phyloP scores from a whole-genome alignment of 2,329 filamentous ascomycete genomes.

The Chaetomium strumarium region DNA sequence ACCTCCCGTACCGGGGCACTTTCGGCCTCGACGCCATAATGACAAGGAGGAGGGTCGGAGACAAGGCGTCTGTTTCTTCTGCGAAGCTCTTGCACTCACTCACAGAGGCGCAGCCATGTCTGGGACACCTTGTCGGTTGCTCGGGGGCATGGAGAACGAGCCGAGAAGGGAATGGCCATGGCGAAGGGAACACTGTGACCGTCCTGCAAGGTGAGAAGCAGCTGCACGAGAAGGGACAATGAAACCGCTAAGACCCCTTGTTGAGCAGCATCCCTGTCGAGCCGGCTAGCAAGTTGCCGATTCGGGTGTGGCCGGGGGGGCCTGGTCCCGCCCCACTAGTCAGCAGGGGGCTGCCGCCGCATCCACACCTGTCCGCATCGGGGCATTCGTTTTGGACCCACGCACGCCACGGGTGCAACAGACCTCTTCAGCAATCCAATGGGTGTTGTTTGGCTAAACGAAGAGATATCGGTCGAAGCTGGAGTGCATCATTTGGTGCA shows the following conservation, averaged over 20 bases:
- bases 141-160: slow-evolving; percentile 11
- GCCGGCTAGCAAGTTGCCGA: neutral
- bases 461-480: slow-evolving; percentile 19
- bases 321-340: neutral
- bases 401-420: slow-evolving; percentile 17
- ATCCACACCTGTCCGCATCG: slow-evolving; percentile 22
- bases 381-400: slow-evolving; percentile 14
- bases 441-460: slow-evolving; percentile 21
- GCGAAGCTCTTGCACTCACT: neutral
- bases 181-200: slow-evolving; percentile 20
- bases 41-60: slow-evolving; percentile 20
- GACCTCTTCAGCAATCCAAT: slow-evolving; percentile 20
- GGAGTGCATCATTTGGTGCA: slow-evolving; percentile 21
- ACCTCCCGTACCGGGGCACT: neutral
- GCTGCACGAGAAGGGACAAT: slow-evolving; percentile 22
- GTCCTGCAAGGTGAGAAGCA: slow-evolving; percentile 18
- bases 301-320: neutral
- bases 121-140: slow-evolving; percentile 6
- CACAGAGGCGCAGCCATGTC: slow-evolving; percentile 7
- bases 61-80: slow-evolving; percentile 17
- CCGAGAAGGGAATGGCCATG: slow-evolving; percentile 14
- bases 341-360: slow-evolving; percentile 20
- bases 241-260: slow-evolving; percentile 27
- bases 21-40: slow-evolving; percentile 17
- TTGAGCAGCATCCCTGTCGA: slow-evolving; percentile 17